These are phyloP conservation scores for Pyrrhoderma noxium DNA, from an alignment of 1,284 basidiomycete species.

Conservation along the genomic window DNA sequence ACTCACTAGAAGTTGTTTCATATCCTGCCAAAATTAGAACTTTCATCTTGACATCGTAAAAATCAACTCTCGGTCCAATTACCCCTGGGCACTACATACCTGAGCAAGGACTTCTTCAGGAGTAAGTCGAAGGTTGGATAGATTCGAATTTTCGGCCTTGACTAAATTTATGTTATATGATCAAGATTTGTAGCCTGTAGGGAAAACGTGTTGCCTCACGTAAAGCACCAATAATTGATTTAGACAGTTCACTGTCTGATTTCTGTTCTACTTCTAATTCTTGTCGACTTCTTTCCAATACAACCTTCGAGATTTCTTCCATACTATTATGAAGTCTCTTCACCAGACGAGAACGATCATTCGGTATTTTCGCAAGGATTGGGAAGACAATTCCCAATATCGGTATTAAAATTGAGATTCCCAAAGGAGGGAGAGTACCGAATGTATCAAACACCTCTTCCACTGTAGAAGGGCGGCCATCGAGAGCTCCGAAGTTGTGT, in stretches of 20 bases:
- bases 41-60: slow-evolving; percentile 29
- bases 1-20: slow-evolving; percentile 36
- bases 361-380: slow-evolving; percentile 38
- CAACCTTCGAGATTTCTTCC: slow-evolving; percentile 37
- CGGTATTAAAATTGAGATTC: slow-evolving; percentile 28
- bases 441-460: slow-evolving; percentile 41
- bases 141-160: slow-evolving; percentile 39
- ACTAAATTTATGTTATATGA: slow-evolving; percentile 38
- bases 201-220: slow-evolving; percentile 28
- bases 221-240: slow-evolving; percentile 47
- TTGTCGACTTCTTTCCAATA: slow-evolving; percentile 37
- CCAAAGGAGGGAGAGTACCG: slow-evolving; percentile 22
- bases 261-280: slow-evolving; percentile 34
- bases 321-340: slow-evolving; percentile 34
- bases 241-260: slow-evolving; percentile 31
- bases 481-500: slow-evolving; percentile 48
- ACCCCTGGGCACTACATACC: slow-evolving; percentile 24
- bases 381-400: slow-evolving; percentile 39
- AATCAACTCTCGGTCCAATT: too few species aligned
- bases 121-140: slow-evolving; percentile 40
- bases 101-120: slow-evolving; percentile 64
- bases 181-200: too few species aligned
- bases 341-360: slow-evolving; percentile 30
- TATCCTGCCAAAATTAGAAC: slow-evolving; percentile 34
- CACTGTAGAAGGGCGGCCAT: slow-evolving; percentile 39